Evolutionary conservation across 305 asterid genomes (phyloP), one percentile per base, ranked within the genome.

Genomic region (Fraxinus sp.): DNA sequence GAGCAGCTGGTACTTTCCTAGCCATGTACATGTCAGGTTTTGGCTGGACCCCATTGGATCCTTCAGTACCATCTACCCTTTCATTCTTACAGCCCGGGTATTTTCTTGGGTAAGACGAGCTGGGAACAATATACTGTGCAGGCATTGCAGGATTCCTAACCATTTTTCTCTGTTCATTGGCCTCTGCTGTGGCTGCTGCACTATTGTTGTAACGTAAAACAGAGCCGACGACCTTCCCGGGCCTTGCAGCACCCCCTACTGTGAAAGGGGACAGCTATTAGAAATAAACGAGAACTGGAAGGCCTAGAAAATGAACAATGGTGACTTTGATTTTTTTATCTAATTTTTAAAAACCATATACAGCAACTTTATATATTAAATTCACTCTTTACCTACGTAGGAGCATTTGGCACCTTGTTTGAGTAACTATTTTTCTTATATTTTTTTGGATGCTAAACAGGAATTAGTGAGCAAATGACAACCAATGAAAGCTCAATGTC

Each of bases 1-100:
- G 98, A 76, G 97, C 97, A 87, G 98, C 91, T 36, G 97, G 91
- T 55, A 91, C 93, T 86, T 95, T 95, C 62, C 98, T 89, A 6
- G 94, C 90, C 75, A 92, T 85, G 84, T 90, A 93, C 16, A 90
- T 85, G 82, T 95, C 97, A 5, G 95, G 90, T 86, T 91, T 92
- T 20, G 94, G 90, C 91, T 89, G 95, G 90, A 91, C 73, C 24
- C 86, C 87, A 0, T 87, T 95, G 68, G 97, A 86, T 70, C 89
- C 93, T 84, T 91, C 96, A n/a, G 86, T 22, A 46, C 82, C 80
- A 35, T 90, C 94, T 82, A 89, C 97, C 83, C 88, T 88, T 81
- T 91, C 97, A 26, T 49, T 90, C 84, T 92, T 92, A 88, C 92
- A 91, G 85, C 90, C 85, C 2, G 98, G 92, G 79, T 91, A 93